Base-by-base conservation (phyloP, 129 eudicot species). In the Daucus carota region DNA sequence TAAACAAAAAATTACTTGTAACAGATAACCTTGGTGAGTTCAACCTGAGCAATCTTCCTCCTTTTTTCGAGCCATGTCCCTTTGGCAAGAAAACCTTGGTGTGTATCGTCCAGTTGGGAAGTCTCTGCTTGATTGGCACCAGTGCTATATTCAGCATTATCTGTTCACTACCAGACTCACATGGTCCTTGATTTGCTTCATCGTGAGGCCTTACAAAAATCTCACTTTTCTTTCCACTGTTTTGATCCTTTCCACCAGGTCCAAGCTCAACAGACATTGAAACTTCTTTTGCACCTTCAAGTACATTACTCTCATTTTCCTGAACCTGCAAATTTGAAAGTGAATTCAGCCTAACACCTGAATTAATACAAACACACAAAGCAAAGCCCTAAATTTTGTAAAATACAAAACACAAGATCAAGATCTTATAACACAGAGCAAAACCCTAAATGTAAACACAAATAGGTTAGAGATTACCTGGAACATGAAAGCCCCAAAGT, bases 11-110 rank as follows among this genome's bases (percentile, higher is more conserved):
- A 15, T 44, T 36, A 33, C 16, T 12, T 69, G 70, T 43, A 18
- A 44, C 0, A 5, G 17, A 47, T 69, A 74, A 13, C 43, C 65
- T 71, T 26, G 57, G 26, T 70, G n/a, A 54, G 17, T 67, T 36
- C 75, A 83, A 90, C 98, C 93, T 91, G 91, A 62, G 63, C 88
- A 77, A 75, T 73, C 82, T 87, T 81, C 76, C 82, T 87, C 80
- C 98, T 83, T 88, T 93, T 93, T 87, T 93, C 31, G 86, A 65
- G 32, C 84, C 90, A 47, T 47, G 78, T 67, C 85, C 84, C 81
- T n/a, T 85, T 86, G 22, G 84, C 82, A 43, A 95, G 83, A 74
- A 83, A 74, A 33, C 80, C 76, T 33, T 60, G 6, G 10, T 8
- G 17, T 20, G n/a, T 36, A 17, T 46, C 45, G 0, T 34, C 72